These are phyloP conservation scores for Toxicodendron radicans DNA, from an alignment of 345 rosid genomes.

Conservation along the genomic window DNA sequence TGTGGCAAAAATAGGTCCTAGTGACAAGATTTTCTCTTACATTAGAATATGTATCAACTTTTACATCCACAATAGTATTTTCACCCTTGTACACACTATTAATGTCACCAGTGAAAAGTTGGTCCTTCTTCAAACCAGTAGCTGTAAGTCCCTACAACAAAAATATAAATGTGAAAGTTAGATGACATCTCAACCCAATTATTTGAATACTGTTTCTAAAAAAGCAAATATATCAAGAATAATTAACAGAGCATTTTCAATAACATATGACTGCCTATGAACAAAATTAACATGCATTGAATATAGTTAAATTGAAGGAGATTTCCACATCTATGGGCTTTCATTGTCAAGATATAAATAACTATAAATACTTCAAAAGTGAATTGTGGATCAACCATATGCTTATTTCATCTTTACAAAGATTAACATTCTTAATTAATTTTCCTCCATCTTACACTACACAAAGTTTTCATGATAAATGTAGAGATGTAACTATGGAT, in stretches of 20 bases:
- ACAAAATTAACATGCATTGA: neutral
- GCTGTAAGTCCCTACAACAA: constrained; percentile 64
- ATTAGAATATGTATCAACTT: constrained; percentile 71
- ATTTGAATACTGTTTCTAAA: neutral
- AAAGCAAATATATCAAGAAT: constrained; percentile 3
- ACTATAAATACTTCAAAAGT: neutral
- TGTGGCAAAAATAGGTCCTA: neutral
- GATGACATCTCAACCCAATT: neutral
- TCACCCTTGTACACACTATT: constrained; percentile 57
- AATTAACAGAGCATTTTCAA: neutral
- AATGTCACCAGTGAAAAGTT: constrained; percentile 66
- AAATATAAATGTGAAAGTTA: constrained; percentile 7
- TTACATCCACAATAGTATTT: constrained; percentile 68
- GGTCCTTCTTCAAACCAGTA: constrained; percentile 68
- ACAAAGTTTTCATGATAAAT: too few species aligned
- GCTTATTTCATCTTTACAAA: neutral
- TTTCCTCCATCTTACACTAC: neutral
- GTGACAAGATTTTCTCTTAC: constrained; percentile 37
- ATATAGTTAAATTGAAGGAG: neutral
- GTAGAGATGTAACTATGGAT: neutral
- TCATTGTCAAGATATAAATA: neutral
- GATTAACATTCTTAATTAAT: neutral
- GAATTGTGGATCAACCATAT: neutral
- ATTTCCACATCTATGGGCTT: neutral
- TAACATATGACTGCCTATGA: neutral